Evolutionary conservation across 345 rosid species (phyloP).

Genomic region (Lenwebbia sp.): DNA sequence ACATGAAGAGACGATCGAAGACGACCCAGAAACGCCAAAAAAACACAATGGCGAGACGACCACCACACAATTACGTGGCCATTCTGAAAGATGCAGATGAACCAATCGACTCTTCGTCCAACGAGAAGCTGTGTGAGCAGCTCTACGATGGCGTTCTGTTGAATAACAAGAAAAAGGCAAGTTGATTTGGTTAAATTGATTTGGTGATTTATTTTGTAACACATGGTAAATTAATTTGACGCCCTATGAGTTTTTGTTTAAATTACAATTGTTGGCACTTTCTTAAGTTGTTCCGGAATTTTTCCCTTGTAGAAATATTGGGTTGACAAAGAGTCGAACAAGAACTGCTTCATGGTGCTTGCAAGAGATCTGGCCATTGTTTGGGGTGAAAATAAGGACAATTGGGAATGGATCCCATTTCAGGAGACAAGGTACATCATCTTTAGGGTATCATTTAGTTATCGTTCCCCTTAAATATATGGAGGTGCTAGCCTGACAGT

Average conservation of each 20-base stretch:
- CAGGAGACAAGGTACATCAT: not conserved
- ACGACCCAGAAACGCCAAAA: not conserved
- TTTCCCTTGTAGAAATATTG: not conserved
- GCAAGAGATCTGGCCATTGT: not conserved
- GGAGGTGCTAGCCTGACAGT: too few species aligned
- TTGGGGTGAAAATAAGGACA: not conserved
- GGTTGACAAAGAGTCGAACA: not conserved
- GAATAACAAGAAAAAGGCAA: not conserved
- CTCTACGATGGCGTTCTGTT: not conserved
- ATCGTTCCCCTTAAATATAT: too few species aligned
- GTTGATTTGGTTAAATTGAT: not conserved
- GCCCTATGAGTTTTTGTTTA: not conserved
- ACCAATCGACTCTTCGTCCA: not conserved
- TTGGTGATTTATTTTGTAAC: not conserved
- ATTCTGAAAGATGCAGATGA: not conserved
- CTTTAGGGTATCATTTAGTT: not conserved
- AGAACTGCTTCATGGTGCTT: constrained; percentile 4
- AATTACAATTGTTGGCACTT: not conserved
- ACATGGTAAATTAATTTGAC: not conserved
- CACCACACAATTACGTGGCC: not conserved
- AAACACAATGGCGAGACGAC: not conserved
- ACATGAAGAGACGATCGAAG: not conserved
- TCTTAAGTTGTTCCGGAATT: not conserved
- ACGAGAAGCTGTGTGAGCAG: not conserved
- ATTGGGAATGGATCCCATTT: not conserved